Evolutionary conservation across 129 eudicot species (phyloP), one percentile per base, ranked within the genome.

Genomic region (Solidago caesia): DNA sequence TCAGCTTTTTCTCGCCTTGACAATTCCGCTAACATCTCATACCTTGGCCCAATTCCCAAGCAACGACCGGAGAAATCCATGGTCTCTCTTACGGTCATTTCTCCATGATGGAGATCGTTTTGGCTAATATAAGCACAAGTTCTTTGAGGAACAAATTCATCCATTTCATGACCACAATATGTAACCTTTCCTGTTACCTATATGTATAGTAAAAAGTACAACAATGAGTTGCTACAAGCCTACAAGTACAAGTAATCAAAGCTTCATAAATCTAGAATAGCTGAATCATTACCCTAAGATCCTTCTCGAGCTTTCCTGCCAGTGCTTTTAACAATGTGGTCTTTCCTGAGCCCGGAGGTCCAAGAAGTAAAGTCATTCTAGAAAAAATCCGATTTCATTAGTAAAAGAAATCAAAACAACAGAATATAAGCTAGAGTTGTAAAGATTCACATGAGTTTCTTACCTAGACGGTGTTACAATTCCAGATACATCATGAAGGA

Each of bases 301-400:
- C 94, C 8, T 77, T 76, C 48, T 91, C 94, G 61, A 88, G 85
- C 81, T 85, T 84, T 79, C 97, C 97, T 1, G 97, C 91, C 49
- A 91, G 84, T 41, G 82, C 91, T 82, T 88, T 82, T 75, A 88
- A 61, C 77, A 91, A 86, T 69, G 94, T 91, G n/a, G 97, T 86
- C 71, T 91, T 91, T 29, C 95, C 97, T 3, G 97, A 91, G 49
- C 82, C 90, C 2, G 95, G 97, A 76, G 97, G 97, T 10, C 95
- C 97, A 2, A 91, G 60, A 78, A 91, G 97, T 57, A 91, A 86
- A 16, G 97, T 86, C 85, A 86, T 75, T 81, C 97, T 91, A 76
- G 3, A 25, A 71, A 71, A 71, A 26, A 0, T 6, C 1, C 44
- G 14, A 47, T 39, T 74, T 77, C 41, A 15, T 78, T 44, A 62